Percentiles rank a stretch among this genome's conserved stretches.
Conservation (phyloP, 2,329 filamentous ascomycete species). For the Thielaviopsis populi region DNA sequence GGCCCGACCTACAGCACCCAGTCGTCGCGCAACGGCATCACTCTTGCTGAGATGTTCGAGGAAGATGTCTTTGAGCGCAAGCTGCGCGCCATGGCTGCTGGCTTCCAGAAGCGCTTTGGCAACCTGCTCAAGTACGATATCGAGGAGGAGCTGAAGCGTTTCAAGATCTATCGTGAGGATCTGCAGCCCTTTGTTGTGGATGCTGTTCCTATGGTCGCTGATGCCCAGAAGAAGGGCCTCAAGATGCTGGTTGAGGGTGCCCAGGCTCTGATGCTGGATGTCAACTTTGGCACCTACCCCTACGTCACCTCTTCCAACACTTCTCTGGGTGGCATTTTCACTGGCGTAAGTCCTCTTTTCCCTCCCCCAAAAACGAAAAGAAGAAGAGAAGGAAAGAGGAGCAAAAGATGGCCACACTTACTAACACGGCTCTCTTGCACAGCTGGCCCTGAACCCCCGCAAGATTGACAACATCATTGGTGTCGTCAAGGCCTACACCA, state of each 20-base stretch:
- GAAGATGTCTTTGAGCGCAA: conserved; percentile 50
- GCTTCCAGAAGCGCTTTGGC: conserved; percentile 55
- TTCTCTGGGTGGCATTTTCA: conserved; percentile 21
- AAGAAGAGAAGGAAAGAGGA: neutral
- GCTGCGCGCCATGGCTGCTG: conserved; percentile 43
- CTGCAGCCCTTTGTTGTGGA: conserved; percentile 51
- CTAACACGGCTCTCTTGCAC: conserved; percentile 6
- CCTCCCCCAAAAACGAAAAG: neutral
- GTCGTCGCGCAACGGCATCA: conserved; percentile 45
- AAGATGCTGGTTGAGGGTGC: conserved; percentile 56
- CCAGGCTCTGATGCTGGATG: conserved; percentile 46
- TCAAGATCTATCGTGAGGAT: conserved; percentile 41
- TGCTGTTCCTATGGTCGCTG: conserved; percentile 47
- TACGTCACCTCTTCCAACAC: conserved; percentile 23
- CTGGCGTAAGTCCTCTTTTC: conserved; percentile 17
- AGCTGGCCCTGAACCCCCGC: conserved; percentile 30
- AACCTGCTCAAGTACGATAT: conserved; percentile 50
- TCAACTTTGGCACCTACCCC: conserved; percentile 34
- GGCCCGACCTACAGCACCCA: conserved; percentile 20
- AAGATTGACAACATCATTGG: conserved; percentile 45
- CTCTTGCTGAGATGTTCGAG: conserved; percentile 52
- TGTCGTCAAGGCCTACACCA: conserved; percentile 48
- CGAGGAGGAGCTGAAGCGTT: conserved; percentile 51
- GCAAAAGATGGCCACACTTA: neutral
- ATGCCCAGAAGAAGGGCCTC: conserved; percentile 41